A percentile compares a stretch with the other conserved stretches of the same genome.
Evolutionary conservation across 2,329 filamentous ascomycete species (phyloP).

Genomic region (Lachnellula cervina): DNA sequence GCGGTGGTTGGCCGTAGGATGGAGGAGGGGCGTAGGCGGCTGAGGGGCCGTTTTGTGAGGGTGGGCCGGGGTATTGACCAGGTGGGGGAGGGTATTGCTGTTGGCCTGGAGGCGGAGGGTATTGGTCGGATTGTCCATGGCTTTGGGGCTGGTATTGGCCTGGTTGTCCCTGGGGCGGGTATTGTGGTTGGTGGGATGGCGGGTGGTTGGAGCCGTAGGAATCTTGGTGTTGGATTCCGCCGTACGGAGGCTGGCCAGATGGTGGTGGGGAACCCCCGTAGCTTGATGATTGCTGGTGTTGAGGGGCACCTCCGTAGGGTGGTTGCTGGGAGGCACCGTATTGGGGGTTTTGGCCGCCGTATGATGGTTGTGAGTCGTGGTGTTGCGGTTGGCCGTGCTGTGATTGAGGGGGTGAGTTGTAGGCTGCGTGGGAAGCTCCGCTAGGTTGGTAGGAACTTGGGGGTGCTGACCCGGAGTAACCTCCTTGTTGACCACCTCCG

Average conservation of each 20-base stretch:
- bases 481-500: constrained; percentile 41
- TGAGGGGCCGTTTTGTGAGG: no score
- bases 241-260: constrained; percentile 19
- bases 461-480: constrained; percentile 58
- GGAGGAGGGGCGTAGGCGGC: constrained; percentile 2
- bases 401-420: constrained; percentile 14
- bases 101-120: constrained; percentile 9
- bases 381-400: constrained; percentile 7
- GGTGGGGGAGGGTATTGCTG: constrained; percentile 1
- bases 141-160: neutral
- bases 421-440: constrained; percentile 15
- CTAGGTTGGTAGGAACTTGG: constrained; percentile 53
- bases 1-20: constrained; percentile 15
- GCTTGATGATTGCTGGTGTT: constrained; percentile 4
- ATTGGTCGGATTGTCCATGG: neutral
- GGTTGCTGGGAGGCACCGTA: constrained; percentile 5
- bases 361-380: constrained; percentile 6
- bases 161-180: neutral
- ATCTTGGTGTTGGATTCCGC: constrained; percentile 16
- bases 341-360: constrained; percentile 9
- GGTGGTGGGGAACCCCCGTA: neutral
- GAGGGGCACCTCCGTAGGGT: constrained; percentile 6
- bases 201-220: neutral
- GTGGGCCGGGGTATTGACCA: neutral
- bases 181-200: neutral